Evolutionary conservation across 768 basidiomycete genomes (phyloP), one percentile per base, ranked within the genome.

Genomic region (Naematelia aurantialba): DNA sequence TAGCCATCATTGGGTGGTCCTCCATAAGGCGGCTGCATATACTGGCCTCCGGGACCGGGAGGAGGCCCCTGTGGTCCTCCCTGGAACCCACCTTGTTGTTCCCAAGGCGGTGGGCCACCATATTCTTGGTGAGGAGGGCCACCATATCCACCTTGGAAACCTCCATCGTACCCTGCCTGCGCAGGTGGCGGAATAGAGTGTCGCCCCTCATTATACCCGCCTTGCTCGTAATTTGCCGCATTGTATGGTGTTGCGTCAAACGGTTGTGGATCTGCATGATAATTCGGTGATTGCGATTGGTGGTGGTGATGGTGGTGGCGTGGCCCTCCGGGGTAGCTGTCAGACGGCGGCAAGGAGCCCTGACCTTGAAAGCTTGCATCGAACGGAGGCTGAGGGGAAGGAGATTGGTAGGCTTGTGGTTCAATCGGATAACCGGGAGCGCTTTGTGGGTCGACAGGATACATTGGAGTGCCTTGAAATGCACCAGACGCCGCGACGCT

Each of bases 321-420:
- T 10, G 49, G 46, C 31, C 59, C 52, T 21, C 56, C 61, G 3
- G 56, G 56, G 22, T 57, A 52, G 10, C 56, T 56, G 19, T 52
- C 51, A 44, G 44, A 25, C 8, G 21, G 17, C 50, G 22, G 4
- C 58, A 29, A 24, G 31, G 42, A 48, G 26, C 27, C 12, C 39
- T 3, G 21, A 44, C 58, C 5, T 58, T 39, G 8, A 17, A 8
- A 39, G 8, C 8, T 39, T 8, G 34, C 34, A 17, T 56, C 55
- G 42, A 45, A 56, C 14, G 42, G 30, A 25, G 17, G 46, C 55
- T 31, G 26, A 48, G 55, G 46, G n/a, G 29, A 11, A 26, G 31
- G 49, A 4, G 13, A 19, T 13, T 55, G 57, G 12, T 49, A 50
- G 21, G 57, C n/a, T 12, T 48, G 57, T 10, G 45, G 45, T 5